Evolutionary conservation across 2,329 filamentous ascomycete species (phyloP), one percentile per base, ranked within the genome.

Genomic region (Epichloe gansuensis): DNA sequence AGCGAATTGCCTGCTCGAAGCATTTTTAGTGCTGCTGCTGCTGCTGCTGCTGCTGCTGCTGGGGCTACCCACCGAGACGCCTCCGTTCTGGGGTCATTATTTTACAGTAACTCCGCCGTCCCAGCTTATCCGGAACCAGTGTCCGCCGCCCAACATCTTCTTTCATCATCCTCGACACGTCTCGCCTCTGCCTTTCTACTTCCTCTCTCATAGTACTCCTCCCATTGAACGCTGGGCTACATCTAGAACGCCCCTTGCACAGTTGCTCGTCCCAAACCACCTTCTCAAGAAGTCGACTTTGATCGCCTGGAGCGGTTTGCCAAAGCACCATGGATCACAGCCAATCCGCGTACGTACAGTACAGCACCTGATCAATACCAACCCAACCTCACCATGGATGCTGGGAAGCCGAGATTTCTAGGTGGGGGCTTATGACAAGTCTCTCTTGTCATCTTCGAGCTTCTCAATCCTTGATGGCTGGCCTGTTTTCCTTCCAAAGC

Each of bases 271-370:
- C 23, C n/a, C 37, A n/a, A 39, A 12, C 43, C 43, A 37, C 23
- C 50, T 34, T n/a, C 17, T n/a, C 13, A 31, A 38, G 17, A 17
- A 37, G 28, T 48, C 46, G 12, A 53, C 5, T 37, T 34, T 49
- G 21, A 28, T 52, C 42, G 49, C 49, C 49, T 51, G 38, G 52
- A 54, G 56, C 51, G 43, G 51, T 49, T 51, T 51, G 56, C 48
- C 49, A 55, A 35, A 50, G 39, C 50, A 51, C 45, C 53, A 59
- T 59, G 57, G 57, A 59, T 13, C 46, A 52, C 28, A 49, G 34
- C 39, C 53, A 55, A 31, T 52, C 48, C 51, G 44, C 52, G 57
- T 58, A 55, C 25, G 56, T 57, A 45, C 42, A 47, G 56, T 57
- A 45, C 42, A 47, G 21, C 15, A 50, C 31, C 43, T 37, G 35